Evolutionary conservation across 805 yeast species (phyloP).

Genomic region (Dipodascopsis uninucleata): DNA sequence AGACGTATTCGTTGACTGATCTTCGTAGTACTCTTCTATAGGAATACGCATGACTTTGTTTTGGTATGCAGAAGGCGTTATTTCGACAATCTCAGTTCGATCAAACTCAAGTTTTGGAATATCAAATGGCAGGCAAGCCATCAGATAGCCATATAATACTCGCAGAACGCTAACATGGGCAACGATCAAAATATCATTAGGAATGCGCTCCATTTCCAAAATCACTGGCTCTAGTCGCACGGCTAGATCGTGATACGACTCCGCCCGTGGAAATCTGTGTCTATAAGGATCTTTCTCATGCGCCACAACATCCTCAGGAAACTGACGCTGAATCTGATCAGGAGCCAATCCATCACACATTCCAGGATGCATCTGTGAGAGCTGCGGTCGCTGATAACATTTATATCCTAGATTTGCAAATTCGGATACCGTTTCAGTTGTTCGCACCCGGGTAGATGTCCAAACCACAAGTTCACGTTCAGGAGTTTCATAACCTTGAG

Average conservation of each 20-base stretch:
- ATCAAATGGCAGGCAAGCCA: slow-evolving; percentile 85
- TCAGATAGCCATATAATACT: slow-evolving; percentile 88
- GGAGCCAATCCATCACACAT: slow-evolving; percentile 66
- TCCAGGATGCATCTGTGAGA: slow-evolving; percentile 88
- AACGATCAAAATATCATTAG: slow-evolving; percentile 75
- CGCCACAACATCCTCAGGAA: slow-evolving; percentile 66
- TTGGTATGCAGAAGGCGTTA: slow-evolving; percentile 80
- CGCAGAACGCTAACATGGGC: slow-evolving; percentile 90
- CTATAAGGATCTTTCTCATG: slow-evolving; percentile 82
- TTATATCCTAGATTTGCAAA: slow-evolving; percentile 61
- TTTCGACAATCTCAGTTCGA: slow-evolving; percentile 78
- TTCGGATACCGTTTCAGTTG: slow-evolving; percentile 70
- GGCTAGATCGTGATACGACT: slow-evolving; percentile 93
- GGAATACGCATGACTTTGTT: slow-evolving; percentile 57
- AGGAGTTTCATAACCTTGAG: slow-evolving; percentile 12
- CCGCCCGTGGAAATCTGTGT: slow-evolving; percentile 86
- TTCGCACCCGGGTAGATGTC: slow-evolving; percentile 88
- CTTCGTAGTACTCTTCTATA: slow-evolving; percentile 3
- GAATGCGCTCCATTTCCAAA: slow-evolving; percentile 86
- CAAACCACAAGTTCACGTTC: slow-evolving; percentile 65
- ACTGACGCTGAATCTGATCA: slow-evolving; percentile 55
- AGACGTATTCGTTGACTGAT: no score
- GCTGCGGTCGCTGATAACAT: slow-evolving; percentile 71
- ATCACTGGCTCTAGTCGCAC: slow-evolving; percentile 89
- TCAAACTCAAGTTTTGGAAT: slow-evolving; percentile 79